Evolutionary conservation across 805 yeast genomes (phyloP).

Genomic region (Lipomyces oligophaga): DNA sequence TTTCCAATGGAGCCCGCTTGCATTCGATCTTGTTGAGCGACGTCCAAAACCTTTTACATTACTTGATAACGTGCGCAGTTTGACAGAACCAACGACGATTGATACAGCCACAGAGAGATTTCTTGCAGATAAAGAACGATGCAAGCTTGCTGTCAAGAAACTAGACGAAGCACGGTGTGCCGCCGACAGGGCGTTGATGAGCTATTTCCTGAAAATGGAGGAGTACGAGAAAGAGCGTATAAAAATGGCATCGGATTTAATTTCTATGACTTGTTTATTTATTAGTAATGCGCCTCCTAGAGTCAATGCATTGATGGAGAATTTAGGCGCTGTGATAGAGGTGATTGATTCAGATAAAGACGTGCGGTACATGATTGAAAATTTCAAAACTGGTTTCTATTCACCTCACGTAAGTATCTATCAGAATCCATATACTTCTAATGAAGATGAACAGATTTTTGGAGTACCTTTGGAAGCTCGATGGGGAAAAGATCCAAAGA

Average conservation of each 20-base stretch:
- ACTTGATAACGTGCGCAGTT: conserved; percentile 29
- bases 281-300: conserved; percentile 57
- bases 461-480: not conserved
- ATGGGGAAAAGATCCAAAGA: conserved; percentile 65
- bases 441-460: not conserved
- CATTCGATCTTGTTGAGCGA: conserved; percentile 51
- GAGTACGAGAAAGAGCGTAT: conserved; percentile 77
- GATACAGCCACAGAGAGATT: conserved; percentile 51
- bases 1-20: conserved; percentile 77
- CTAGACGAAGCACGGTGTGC: conserved; percentile 43
- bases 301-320: conserved; percentile 57
- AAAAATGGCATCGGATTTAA: conserved; percentile 68
- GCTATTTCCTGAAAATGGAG: conserved; percentile 73
- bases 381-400: conserved; percentile 69
- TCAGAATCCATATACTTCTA: not conserved
- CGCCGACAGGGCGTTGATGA: conserved; percentile 65
- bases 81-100: conserved; percentile 29
- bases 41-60: conserved; percentile 27
- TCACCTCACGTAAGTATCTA: conserved; percentile 70
- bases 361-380: conserved; percentile 59
- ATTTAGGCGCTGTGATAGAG: conserved; percentile 61
- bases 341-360: conserved; percentile 67
- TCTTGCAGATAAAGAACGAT: too few species aligned
- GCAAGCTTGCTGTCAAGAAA: too few species aligned
- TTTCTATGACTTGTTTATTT: conserved; percentile 65